Base-by-base conservation (phyloP, 1,139 yeast species). In the Nakaseomyces bracarensis region DNA sequence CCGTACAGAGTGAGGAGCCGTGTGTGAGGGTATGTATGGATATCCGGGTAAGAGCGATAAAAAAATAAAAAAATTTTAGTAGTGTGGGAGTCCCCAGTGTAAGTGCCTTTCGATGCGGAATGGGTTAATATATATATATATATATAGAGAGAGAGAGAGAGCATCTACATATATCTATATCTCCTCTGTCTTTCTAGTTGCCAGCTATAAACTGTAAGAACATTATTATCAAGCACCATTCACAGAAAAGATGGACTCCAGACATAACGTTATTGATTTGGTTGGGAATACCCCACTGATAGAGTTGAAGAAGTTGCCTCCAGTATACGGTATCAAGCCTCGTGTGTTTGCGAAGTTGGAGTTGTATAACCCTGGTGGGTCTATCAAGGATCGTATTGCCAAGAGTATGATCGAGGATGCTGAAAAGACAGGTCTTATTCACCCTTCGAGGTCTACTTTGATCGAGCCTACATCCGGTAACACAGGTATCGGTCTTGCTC, bases 351-450 rank as follows among this genome's bases (percentile, higher is more conserved):
- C 95, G 44, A 91, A 91, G 58, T 64, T 89, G 47, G 98, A 91
- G 62, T 66, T 86, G 46, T 67, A 73, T 53, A 91, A 91, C 55
- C 97, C 97, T 1, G 98, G 94, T 16, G 97, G 97, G 0, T 83
- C 95, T 40, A 95, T 96, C 28, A 91, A 91, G 58, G 98, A 91
- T 58, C 69, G 98, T 43, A 95, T 91, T 31, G 98, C 97, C 1
- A 69, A 85, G 40, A 83, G 94, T 1, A 82, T 91, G 51, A 82
- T 85, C 21, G 81, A 82, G 56, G 84, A 83, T 59, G 95, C 95
- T 19, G 95, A 85, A 63, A 75, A 74, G 54, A 68, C 72, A 26
- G 95, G 95, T 40, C 68, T 77, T 52, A 82, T 85, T 55, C 82
- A 81, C 66, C 94, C 95, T 15, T 93, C 93, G 2, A 53, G 57